Evolutionary conservation across 306 rosid species (phyloP).

Genomic region (Prosopis cineraria): DNA sequence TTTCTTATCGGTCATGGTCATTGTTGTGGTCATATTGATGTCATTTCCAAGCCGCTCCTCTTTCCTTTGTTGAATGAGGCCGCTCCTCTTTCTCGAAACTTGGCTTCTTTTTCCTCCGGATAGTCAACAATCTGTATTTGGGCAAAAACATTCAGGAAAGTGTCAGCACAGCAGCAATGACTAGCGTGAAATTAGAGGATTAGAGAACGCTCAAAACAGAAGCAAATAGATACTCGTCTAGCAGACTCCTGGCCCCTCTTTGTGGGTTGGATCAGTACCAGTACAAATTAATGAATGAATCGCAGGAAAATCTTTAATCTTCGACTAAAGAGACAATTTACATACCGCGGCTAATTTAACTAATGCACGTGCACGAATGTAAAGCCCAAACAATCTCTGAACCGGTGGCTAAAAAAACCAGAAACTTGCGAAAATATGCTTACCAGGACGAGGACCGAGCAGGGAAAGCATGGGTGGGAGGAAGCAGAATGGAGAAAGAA

Average conservation of each 20-base stretch:
- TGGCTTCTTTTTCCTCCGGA: constrained; percentile 32
- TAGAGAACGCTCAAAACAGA: neutral
- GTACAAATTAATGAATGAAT: neutral
- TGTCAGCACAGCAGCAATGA: neutral
- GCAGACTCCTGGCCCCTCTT: neutral
- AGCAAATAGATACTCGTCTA: neutral
- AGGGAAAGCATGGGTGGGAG: neutral
- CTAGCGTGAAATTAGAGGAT: constrained; percentile 4
- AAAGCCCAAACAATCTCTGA: constrained; percentile 11
- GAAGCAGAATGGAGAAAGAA: neutral
- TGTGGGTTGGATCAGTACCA: constrained; percentile 12
- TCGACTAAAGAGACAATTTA: constrained; percentile 12
- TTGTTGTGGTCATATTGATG: neutral
- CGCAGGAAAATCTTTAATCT: neutral
- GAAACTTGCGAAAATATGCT: neutral
- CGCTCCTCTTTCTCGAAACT: constrained; percentile 24
- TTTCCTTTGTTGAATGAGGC: too few relatives aligned
- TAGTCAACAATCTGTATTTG: constrained; percentile 22
- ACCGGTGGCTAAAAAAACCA: neutral
- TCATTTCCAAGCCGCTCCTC: constrained; percentile 21
- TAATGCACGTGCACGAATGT: constrained; percentile 1
- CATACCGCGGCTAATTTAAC: neutral
- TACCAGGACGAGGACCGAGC: constrained; percentile 23
- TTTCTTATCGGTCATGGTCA: constrained; percentile 33
- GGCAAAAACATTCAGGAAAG: neutral